phyloP scores from a whole-genome alignment of 495 filamentous ascomycete genomes.

The Aspergillus bertholletiae region DNA sequence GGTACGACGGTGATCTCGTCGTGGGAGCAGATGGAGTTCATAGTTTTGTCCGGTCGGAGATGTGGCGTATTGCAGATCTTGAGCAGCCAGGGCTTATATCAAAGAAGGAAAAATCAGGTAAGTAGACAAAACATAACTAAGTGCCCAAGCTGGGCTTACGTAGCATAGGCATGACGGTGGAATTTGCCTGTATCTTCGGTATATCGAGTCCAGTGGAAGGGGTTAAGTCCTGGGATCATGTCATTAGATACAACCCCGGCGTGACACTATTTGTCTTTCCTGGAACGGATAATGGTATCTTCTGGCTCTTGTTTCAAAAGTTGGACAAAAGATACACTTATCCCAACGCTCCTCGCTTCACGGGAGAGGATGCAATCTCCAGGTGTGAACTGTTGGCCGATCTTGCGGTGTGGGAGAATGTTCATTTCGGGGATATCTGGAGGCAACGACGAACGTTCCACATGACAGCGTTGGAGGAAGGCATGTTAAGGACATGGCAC shows the following conservation, averaged over 20 bases:
- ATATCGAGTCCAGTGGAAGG: constrained; percentile 12
- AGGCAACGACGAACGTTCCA: background rate
- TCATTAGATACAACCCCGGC: no score
- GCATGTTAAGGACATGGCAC: constrained; percentile 16
- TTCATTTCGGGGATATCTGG: constrained; percentile 19
- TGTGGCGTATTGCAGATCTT: constrained; percentile 30
- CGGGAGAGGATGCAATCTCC: background rate
- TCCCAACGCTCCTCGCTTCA: constrained; percentile 33
- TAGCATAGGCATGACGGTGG: constrained; percentile 15
- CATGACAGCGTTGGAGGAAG: constrained; percentile 19
- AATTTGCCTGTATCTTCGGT: constrained; percentile 18
- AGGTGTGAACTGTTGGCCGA: background rate
- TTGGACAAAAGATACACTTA: constrained; percentile 32
- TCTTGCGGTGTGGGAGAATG: constrained; percentile 7
- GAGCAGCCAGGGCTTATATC: no score
- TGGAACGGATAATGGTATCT: constrained; percentile 14
- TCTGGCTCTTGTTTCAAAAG: constrained; percentile 36
- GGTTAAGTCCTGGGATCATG: no score
- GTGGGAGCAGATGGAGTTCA: constrained; percentile 50
- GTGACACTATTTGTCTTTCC: constrained; percentile 15
- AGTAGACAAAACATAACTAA: no score
- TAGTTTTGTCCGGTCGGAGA: constrained; percentile 31
- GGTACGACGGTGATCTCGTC: constrained; percentile 35
- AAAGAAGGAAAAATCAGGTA: no score
- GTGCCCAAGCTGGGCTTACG: no score